Evolutionary conservation across 371 early-diverging fungal genomes (phyloP), one percentile per base, ranked within the genome.

Genomic region (Coemansia sp.): DNA sequence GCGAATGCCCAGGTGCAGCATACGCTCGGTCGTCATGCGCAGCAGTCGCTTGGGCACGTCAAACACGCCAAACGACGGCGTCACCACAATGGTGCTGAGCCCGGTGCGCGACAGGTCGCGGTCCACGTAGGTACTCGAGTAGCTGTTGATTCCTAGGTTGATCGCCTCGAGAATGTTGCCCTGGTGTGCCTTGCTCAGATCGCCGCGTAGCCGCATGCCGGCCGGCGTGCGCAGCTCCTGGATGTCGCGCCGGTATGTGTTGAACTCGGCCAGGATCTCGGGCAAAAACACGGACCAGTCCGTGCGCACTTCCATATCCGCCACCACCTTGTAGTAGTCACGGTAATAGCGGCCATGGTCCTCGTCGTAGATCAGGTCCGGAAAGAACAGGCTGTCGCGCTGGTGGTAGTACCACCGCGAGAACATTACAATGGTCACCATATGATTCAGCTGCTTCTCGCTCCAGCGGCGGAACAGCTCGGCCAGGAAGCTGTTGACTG

Each of bases 131-230:
- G 94, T 94, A 62, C 89, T 90, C 61, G 95, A 93, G 68, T 95
- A 91, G 4, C 93, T 90, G 78, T 96, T 97, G 40, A 98, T 77
- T 0, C 96, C 97, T 42, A 98, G 75, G 70, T 97, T 97, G 65
- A 96, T 86, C 0, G 98, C 94, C 77, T 97, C 98, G 1, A 98
- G 83, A 11, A 98, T 83, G 71, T 94, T 95, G 55, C 98, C 98
- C 61, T 95, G 92, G 59, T 82, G 86, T 0, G 95, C 90, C 59
- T 84, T 83, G 16, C 89, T 85, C 67, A 88, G 84, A 34, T 86
- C 83, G 3, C 92, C 81, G 30, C 80, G 57, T 51, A 79, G 63
- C 13, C 79, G 67, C 11, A 45, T 31, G 11, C 72, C 65, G 0
- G 59, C 54, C 31, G 56, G 39, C 4, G 64, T 59, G 30, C 50